A percentile compares a stretch with the other conserved stretches of the same genome.
phyloP scores from a whole-genome alignment of 164 flowering plant genomes.

The Houttuynia cordata region DNA sequence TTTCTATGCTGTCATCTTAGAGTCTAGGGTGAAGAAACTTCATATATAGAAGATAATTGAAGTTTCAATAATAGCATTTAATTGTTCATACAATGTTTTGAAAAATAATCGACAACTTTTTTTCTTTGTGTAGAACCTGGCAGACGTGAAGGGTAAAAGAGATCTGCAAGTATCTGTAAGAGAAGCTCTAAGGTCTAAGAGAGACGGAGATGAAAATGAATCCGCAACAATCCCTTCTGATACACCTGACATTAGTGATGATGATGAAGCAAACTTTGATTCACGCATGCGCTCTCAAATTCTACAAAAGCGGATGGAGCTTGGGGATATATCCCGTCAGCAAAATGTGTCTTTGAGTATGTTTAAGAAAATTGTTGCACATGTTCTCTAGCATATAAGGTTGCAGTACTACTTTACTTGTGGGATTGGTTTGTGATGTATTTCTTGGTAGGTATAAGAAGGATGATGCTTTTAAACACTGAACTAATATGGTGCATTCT shows the following conservation, averaged over 20 bases:
- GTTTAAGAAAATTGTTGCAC: background rate
- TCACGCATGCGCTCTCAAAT: slow-evolving; percentile 74
- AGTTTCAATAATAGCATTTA: too few relatives aligned
- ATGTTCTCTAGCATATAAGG: too few relatives aligned
- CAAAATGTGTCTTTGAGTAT: slow-evolving; percentile 41
- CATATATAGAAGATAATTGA: too few relatives aligned
- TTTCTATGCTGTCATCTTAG: too few relatives aligned
- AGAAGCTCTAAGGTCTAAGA: slow-evolving; percentile 63
- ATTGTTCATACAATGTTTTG: too few relatives aligned
- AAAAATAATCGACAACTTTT: background rate
- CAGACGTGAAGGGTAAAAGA: slow-evolving; percentile 33
- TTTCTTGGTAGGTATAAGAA: too few relatives aligned
- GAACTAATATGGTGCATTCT: too few relatives aligned
- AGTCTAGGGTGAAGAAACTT: too few relatives aligned
- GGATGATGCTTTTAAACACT: too few relatives aligned
- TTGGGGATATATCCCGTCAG: slow-evolving; percentile 50
- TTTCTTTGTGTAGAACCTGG: slow-evolving; percentile 27
- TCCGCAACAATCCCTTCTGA: slow-evolving; percentile 19
- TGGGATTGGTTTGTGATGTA: too few relatives aligned
- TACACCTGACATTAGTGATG: slow-evolving; percentile 38
- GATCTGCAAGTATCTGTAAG: slow-evolving; percentile 60
- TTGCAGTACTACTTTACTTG: too few relatives aligned
- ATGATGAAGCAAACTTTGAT: slow-evolving; percentile 74
- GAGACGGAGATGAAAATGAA: slow-evolving; percentile 30
- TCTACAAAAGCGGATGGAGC: slow-evolving; percentile 54